These are phyloP conservation scores for Daldinia grandis DNA, from an alignment of 495 filamentous ascomycete species.

Conservation along the genomic window DNA sequence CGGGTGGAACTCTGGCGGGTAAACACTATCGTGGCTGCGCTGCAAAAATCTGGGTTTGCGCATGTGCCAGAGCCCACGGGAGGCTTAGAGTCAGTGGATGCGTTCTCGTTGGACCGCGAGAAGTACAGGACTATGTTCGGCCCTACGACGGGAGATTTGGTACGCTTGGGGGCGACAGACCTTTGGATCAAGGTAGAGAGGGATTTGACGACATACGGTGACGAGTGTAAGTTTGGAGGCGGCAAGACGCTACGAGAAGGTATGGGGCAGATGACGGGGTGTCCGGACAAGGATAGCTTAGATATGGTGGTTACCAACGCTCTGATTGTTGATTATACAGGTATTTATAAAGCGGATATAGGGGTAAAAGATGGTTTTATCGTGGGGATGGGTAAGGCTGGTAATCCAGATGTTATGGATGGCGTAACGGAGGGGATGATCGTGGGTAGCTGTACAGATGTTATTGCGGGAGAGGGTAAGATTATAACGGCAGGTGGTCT, in stretches of 20 bases:
- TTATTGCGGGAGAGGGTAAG: constrained; percentile 93
- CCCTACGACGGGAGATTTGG: constrained; percentile 85
- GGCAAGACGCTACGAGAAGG: constrained; percentile 95
- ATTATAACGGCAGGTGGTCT: constrained; percentile 93
- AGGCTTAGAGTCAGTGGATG: constrained; percentile 60
- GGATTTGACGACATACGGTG: constrained; percentile 84
- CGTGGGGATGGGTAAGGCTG: constrained; percentile 92
- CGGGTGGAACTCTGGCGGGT: constrained; percentile 66
- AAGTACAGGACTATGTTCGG: constrained; percentile 91
- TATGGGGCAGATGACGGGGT: constrained; percentile 91
- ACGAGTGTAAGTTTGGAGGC: constrained; percentile 95
- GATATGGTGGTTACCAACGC: constrained; percentile 95
- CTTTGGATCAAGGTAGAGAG: constrained; percentile 94
- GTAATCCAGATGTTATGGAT: constrained; percentile 97
- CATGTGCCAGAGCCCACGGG: constrained; percentile 71
- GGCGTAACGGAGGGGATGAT: constrained; percentile 81
- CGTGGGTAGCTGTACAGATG: constrained; percentile 90
- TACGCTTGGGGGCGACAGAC: constrained; percentile 84
- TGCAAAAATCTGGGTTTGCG: constrained; percentile 77
- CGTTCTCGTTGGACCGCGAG: constrained; percentile 76
- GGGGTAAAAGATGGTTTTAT: constrained; percentile 91
- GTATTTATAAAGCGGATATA: constrained; percentile 98
- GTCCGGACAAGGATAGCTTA: constrained; percentile 72
- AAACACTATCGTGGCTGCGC: constrained; percentile 70
- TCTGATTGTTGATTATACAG: constrained; percentile 87